Evolutionary conservation across 208 protist genomes (phyloP), one percentile per base, ranked within the genome.

Genomic region (Entamoeba moshkovskii): DNA sequence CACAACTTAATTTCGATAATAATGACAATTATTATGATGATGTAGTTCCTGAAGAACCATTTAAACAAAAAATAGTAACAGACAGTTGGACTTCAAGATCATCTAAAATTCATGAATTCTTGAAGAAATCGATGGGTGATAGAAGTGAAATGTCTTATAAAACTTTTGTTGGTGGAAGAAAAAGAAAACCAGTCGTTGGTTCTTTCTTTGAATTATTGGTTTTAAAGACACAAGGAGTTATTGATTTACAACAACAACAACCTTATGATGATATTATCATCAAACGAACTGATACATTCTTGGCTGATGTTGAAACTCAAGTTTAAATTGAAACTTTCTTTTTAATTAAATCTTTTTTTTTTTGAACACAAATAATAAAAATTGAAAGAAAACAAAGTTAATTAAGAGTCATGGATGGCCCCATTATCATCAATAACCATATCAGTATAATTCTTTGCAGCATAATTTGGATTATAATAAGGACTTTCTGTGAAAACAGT

Each of bases 171-270:
- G 93, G 42, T n/a, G 52, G 47, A 94, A 95, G 52, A 93, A 95
- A 45, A 66, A 59, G 93, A 59, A 59, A 45, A 91, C 93, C 93
- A 0, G 96, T 95, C 0, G 95, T 95, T 48, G 94, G 95, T 45
- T 94, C 49, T n/a, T 96, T 96, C 92, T 96, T 95, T 91, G 96
- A 96, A 94, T 52, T 96, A 25, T 92, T 96, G 0, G 94, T 96
- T n/a, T 93, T 96, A 15, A 96, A 96, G 85, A 96, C 95, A 29
- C 93, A 95, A 45, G 95, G 93, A 66, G 46, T 94, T 6, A 93
- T 96, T 52, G 93, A 96, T 52, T 92, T 96, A 13, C 13, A 94
- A 42, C 96, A 96, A 95, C 45, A 66, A n/a, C 52, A 95, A 45
- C 66, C 95, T 47, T 96, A 95, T 66, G 93, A 38, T 33, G 95